phyloP scores from a whole-genome alignment of 345 rosid genomes.

The Eucalyptus globulus region DNA sequence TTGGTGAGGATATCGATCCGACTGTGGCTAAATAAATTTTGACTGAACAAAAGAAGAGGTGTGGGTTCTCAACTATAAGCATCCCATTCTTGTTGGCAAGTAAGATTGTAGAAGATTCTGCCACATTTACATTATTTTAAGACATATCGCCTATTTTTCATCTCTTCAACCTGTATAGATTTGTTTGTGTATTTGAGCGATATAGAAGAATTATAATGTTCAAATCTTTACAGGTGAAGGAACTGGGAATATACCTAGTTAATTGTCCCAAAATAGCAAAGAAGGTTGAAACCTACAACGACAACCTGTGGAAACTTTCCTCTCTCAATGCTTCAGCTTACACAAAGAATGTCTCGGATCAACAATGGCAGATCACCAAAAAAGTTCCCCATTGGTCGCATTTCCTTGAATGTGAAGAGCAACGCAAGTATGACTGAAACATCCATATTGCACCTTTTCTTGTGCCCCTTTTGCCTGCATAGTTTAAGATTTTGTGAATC shows the following conservation, averaged over 20 bases:
- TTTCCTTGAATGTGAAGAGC: constrained; percentile 33
- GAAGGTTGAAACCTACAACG: constrained; percentile 41
- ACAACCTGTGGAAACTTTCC: constrained; percentile 62
- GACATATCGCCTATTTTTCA: background rate
- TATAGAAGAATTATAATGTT: background rate
- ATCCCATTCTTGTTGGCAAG: too few species aligned
- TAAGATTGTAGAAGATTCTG: too few species aligned
- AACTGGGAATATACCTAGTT: too few species aligned
- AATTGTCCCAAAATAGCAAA: constrained; percentile 40
- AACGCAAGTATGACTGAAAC: constrained; percentile 29
- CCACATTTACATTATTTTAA: too few species aligned
- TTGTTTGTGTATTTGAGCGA: background rate
- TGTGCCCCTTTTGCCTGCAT: background rate
- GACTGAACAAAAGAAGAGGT: too few species aligned
- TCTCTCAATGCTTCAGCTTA: constrained; percentile 41
- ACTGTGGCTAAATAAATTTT: too few species aligned
- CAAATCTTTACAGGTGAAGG: constrained; percentile 24
- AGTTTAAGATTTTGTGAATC: background rate
- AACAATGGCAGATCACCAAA: constrained; percentile 61
- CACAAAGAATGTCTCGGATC: constrained; percentile 39
- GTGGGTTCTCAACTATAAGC: too few species aligned
- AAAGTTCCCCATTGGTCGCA: constrained; percentile 88
- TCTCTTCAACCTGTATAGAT: background rate
- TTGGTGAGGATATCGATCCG: too few species aligned
- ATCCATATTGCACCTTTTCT: background rate